phyloP scores from a whole-genome alignment of 2,329 filamentous ascomycete species.

The Atkinsonella texensis region DNA sequence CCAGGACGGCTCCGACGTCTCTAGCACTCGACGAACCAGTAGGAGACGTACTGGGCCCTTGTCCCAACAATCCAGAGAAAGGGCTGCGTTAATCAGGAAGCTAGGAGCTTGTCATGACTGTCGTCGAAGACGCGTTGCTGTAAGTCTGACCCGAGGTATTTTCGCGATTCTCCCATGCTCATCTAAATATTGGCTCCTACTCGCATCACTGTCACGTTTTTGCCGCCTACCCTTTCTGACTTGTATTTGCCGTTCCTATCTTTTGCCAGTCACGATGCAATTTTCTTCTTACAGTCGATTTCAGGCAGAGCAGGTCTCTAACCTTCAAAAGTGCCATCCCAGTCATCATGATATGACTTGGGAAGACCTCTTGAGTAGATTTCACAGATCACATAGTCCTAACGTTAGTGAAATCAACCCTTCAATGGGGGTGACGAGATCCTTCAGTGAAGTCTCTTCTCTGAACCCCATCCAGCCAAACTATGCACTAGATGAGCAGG shows the following conservation, averaged over 20 bases:
- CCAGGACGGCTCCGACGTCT: constrained; percentile 42
- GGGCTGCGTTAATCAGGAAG: constrained; percentile 47
- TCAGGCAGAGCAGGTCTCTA: not conserved
- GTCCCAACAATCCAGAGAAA: constrained; percentile 45
- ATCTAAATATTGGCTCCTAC: not conserved
- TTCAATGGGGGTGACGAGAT: constrained; percentile 26
- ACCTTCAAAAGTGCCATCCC: constrained; percentile 38
- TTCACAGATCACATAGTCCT: constrained; percentile 39
- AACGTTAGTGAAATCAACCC: constrained; percentile 36
- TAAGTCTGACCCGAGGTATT: constrained; percentile 25
- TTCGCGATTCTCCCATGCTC: not conserved
- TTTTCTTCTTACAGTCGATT: constrained; percentile 4
- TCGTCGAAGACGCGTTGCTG: constrained; percentile 43
- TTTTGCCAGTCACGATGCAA: not conserved
- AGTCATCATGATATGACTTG: constrained; percentile 49
- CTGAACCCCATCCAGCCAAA: constrained; percentile 24
- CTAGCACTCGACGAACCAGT: constrained; percentile 41
- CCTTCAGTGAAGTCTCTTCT: constrained; percentile 33
- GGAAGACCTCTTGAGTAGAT: constrained; percentile 45
- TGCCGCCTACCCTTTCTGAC: not conserved
- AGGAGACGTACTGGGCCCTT: constrained; percentile 47
- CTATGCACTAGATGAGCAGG: constrained; percentile 34
- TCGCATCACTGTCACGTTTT: not conserved
- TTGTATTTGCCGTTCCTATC: no score
- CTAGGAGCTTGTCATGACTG: constrained; percentile 46